A percentile compares a stretch with the other conserved stretches of the same genome.
Evolutionary conservation across 768 basidiomycete species (phyloP).

Genomic region (Lentinula lateritia): DNA sequence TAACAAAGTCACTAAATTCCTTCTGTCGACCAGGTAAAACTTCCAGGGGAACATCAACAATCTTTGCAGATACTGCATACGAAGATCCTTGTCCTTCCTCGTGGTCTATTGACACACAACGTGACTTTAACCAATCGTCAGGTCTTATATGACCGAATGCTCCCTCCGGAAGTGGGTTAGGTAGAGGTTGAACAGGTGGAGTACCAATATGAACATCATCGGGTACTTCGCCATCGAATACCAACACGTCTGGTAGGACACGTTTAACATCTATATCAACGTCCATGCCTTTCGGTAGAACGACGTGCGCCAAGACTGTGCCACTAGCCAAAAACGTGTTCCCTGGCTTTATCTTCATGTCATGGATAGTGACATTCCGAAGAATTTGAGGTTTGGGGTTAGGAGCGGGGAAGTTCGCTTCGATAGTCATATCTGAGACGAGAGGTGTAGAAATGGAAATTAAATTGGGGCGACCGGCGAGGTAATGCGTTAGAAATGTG

Average conservation of each 20-base stretch:
- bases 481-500: constrained; percentile 56
- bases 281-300: constrained; percentile 66
- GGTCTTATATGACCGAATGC: constrained; percentile 78
- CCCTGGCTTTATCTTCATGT: constrained; percentile 67
- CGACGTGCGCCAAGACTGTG: constrained; percentile 55
- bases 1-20: constrained; percentile 70
- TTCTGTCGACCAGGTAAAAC: constrained; percentile 75
- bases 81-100: constrained; percentile 46
- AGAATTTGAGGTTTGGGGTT: constrained; percentile 60
- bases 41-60: constrained; percentile 70
- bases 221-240: constrained; percentile 70
- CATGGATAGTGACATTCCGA: constrained; percentile 63
- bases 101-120: constrained; percentile 33
- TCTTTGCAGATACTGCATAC: constrained; percentile 56
- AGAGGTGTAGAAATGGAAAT: constrained; percentile 55
- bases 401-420: constrained; percentile 61
- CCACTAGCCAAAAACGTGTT: constrained; percentile 62
- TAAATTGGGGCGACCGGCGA: constrained; percentile 50
- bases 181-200: constrained; percentile 35
- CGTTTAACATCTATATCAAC: constrained; percentile 56
- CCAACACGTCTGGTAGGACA: constrained; percentile 70
- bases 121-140: constrained; percentile 56
- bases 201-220: constrained; percentile 28
- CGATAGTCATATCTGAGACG: constrained; percentile 40
- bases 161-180: constrained; percentile 60